Percentiles rank a stretch among this genome's conserved stretches.
phyloP scores from a whole-genome alignment of 495 filamentous ascomycete genomes.

The Neurospora terricola region DNA sequence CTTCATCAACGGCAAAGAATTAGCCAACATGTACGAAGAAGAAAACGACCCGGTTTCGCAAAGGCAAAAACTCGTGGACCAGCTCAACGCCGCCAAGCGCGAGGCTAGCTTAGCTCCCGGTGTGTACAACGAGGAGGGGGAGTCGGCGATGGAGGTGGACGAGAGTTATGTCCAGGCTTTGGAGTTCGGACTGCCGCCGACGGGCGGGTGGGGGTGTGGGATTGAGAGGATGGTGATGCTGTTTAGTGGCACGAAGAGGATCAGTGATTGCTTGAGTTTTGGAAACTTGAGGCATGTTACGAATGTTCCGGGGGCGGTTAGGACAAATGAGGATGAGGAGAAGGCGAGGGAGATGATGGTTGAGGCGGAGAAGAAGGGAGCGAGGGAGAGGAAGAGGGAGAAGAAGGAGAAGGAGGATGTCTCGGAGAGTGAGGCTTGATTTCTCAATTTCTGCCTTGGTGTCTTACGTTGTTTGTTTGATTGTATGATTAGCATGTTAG shows the following conservation, averaged over 20 bases:
- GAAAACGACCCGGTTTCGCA: constrained; percentile 91
- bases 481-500: not conserved
- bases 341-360: not conserved
- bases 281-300: constrained; percentile 67
- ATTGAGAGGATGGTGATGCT: constrained; percentile 87
- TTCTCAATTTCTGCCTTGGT: not conserved
- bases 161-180: constrained; percentile 76
- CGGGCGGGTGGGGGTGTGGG: constrained; percentile 92
- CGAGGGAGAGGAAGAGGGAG: not conserved
- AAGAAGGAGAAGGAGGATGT: not conserved
- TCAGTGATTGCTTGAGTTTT: constrained; percentile 78
- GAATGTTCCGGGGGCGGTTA: not conserved
- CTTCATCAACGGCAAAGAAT: constrained; percentile 68
- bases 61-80: constrained; percentile 64
- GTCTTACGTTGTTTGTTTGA: not conserved
- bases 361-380: not conserved
- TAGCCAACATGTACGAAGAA: constrained; percentile 95
- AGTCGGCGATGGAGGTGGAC: constrained; percentile 45
- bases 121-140: not conserved
- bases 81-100: constrained; percentile 25
- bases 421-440: not conserved
- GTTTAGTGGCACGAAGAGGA: constrained; percentile 63
- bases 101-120: constrained; percentile 10
- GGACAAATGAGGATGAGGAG: not conserved
- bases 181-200: constrained; percentile 82